Evolutionary conservation across 139 green algal species (phyloP).

Genomic region (Parachlorella kessleri): DNA sequence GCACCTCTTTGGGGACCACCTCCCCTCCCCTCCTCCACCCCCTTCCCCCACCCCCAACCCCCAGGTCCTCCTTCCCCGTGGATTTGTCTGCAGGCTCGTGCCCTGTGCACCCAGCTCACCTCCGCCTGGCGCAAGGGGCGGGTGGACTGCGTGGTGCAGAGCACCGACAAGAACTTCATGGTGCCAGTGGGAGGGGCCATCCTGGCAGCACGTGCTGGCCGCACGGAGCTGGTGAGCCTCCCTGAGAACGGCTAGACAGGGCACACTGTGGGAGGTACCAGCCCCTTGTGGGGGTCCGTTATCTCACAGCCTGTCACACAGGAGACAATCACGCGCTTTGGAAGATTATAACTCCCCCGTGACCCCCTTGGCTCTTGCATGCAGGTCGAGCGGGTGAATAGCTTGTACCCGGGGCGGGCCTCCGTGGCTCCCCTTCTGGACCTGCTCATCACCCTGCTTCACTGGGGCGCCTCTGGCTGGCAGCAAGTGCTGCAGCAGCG

Average conservation of each 20-base stretch:
- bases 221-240: constrained; percentile 25
- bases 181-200: constrained; percentile 90
- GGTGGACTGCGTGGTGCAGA: constrained; percentile 92
- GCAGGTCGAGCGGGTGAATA: constrained; percentile 76
- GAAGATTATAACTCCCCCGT: too few relatives aligned
- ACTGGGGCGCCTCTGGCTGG: constrained; percentile 74
- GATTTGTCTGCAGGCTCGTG: background rate
- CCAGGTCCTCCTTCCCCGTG: background rate
- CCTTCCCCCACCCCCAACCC: background rate
- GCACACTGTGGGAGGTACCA: too few relatives aligned
- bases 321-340: too few relatives aligned
- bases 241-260: too few relatives aligned
- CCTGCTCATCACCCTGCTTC: constrained; percentile 93
- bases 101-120: constrained; percentile 31
- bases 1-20: too few relatives aligned
- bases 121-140: constrained; percentile 67
- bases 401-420: constrained; percentile 84
- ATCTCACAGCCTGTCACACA: too few relatives aligned
- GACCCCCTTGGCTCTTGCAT: background rate
- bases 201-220: constrained; percentile 41
- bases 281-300: too few relatives aligned
- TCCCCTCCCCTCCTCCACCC: background rate
- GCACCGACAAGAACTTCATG: constrained; percentile 98
- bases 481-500: constrained; percentile 64
- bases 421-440: constrained; percentile 80